Conservation (phyloP, 208 protist species). For the Angomonas desouzai region DNA sequence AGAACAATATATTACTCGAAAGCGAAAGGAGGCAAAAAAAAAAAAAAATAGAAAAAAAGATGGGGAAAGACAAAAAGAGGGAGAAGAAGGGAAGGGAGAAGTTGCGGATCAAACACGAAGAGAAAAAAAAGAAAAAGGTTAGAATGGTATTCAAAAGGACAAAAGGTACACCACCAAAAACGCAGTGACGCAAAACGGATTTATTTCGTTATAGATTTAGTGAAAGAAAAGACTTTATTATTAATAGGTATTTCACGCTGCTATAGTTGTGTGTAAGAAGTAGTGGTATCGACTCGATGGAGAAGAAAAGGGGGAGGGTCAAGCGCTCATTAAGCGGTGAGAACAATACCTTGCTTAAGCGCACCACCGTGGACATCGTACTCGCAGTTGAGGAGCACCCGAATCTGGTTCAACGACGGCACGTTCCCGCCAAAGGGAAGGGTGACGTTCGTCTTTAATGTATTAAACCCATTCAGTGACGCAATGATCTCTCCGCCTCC, state of each 20-base stretch:
- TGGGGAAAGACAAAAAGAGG: conserved; percentile 8
- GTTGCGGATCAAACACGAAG: conserved; percentile 8
- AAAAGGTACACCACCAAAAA: not conserved
- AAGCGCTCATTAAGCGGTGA: conserved; percentile 47
- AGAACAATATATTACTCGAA: conserved; percentile 1
- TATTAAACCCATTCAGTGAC: conserved; percentile 53
- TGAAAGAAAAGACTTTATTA: conserved; percentile 7
- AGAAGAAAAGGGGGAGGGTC: not conserved
- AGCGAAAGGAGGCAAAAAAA: too few species aligned
- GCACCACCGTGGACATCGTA: conserved; percentile 77
- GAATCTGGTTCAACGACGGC: conserved; percentile 65
- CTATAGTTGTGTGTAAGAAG: not conserved
- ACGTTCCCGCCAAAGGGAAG: conserved; percentile 82
- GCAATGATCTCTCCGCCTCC: conserved; percentile 58
- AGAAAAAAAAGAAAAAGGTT: not conserved
- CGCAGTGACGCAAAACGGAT: not conserved
- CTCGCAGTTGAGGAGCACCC: conserved; percentile 56
- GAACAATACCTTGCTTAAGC: conserved; percentile 74
- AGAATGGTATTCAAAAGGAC: not conserved
- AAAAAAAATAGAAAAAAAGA: conserved; percentile 21
- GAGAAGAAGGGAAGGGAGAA: not conserved
- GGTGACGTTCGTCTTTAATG: conserved; percentile 58
- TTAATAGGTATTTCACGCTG: not conserved
- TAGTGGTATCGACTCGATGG: not conserved
- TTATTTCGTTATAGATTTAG: not conserved